These are phyloP conservation scores for Daldinia bambusicola DNA, from an alignment of 495 filamentous ascomycete species.

Conservation along the genomic window DNA sequence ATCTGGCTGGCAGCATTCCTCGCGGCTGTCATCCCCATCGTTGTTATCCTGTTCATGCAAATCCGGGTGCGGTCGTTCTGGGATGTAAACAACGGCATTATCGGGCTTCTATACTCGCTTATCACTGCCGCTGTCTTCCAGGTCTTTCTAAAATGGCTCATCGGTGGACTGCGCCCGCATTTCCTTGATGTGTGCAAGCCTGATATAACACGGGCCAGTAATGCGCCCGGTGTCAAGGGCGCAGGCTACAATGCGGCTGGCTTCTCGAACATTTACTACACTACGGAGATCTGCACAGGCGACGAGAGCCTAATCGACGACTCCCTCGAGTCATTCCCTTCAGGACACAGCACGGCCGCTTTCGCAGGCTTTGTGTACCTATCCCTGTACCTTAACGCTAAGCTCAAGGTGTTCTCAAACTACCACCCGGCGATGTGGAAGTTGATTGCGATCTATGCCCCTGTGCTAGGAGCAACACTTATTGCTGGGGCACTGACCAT, in stretches of 20 bases:
- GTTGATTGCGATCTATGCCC: constrained; percentile 65
- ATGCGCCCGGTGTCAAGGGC: constrained; percentile 43
- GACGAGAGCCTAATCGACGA: constrained; percentile 57
- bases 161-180: constrained; percentile 68
- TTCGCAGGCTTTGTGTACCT: constrained; percentile 69
- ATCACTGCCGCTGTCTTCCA: constrained; percentile 67
- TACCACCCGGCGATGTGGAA: constrained; percentile 74
- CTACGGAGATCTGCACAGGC: constrained; percentile 59
- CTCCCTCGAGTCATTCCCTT: constrained; percentile 68
- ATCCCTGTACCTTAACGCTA: constrained; percentile 72
- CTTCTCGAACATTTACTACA: constrained; percentile 60
- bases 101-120: constrained; percentile 69
- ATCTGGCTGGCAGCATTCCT: constrained; percentile 68
- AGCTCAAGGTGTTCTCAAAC: constrained; percentile 69
- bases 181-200: constrained; percentile 68
- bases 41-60: constrained; percentile 66
- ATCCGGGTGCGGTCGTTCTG: constrained; percentile 72
- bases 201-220: constrained; percentile 51
- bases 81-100: constrained; percentile 71
- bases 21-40: constrained; percentile 64
- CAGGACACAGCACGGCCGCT: constrained; percentile 67
- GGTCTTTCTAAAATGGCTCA: constrained; percentile 66
- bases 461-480: constrained; percentile 66
- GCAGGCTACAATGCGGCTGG: constrained; percentile 55
- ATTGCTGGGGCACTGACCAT: constrained; percentile 70